phyloP scores from a whole-genome alignment of 768 basidiomycete genomes.

The Kwoniella sp. region DNA sequence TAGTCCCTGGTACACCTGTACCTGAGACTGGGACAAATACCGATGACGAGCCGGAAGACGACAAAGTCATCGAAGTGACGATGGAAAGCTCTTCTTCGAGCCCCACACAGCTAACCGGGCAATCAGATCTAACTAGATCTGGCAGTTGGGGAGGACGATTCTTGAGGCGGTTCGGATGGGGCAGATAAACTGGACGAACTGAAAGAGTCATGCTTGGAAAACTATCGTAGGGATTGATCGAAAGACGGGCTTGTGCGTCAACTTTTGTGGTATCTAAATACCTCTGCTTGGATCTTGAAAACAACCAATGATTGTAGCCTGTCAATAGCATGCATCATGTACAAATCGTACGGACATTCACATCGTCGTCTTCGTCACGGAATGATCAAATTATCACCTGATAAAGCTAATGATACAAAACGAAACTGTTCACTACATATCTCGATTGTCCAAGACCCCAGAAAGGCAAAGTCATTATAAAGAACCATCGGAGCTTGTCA shows the following conservation, averaged over 20 bases:
- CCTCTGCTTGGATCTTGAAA: background rate
- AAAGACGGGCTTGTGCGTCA: no score
- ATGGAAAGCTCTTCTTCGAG: conserved; percentile 52
- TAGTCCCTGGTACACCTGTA: conserved; percentile 12
- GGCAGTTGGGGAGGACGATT: conserved; percentile 11
- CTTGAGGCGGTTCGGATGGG: conserved; percentile 16
- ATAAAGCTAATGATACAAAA: background rate
- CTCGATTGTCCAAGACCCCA: background rate
- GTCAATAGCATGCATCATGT: background rate
- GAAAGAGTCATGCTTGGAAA: background rate
- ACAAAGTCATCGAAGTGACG: conserved; percentile 83
- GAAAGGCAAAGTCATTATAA: no score
- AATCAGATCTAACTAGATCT: background rate
- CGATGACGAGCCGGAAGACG: conserved; percentile 59
- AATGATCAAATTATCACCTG: background rate
- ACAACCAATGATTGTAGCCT: background rate
- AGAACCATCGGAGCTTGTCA: no score
- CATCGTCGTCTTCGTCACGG: background rate
- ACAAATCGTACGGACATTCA: background rate
- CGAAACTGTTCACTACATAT: no score
- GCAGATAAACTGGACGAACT: background rate
- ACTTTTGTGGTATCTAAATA: background rate
- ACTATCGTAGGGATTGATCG: no score
- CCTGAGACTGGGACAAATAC: background rate
- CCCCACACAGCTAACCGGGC: background rate